Evolutionary conservation across 768 basidiomycete species (phyloP), one percentile per base, ranked within the genome.

Genomic region (Cyclocybe cylindracea): DNA sequence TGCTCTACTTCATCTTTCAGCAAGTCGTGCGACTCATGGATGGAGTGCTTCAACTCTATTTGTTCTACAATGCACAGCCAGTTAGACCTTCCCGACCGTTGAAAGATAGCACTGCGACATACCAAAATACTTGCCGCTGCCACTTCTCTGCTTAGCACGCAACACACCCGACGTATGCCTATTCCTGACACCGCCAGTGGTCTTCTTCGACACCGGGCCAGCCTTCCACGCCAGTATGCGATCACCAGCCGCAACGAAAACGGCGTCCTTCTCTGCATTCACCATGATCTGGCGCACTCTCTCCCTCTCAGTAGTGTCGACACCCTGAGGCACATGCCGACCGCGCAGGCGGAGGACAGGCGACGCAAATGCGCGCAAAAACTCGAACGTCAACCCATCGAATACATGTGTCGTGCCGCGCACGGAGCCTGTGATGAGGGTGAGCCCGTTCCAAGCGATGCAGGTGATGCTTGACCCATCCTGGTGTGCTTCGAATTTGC

Each of bases 181-280:
- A 7, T 64, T 66, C 41, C 67, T 68, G 7, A 75, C 71, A 24
- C 72, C 76, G 16, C 71, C 69, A 24, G 57, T 19, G 10, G 54
- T 61, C 39, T 51, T 56, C 45, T 60, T 66, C 0, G 66, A 60
- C 9, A 75, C 70, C 2, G 70, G 72, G 3, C 82, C 86, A 5
- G 84, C 82, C 57, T 77, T 80, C 87, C 89, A 93, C 1, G 85
- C 77, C 64, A 88, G 70, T 2, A 89, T 80, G 38, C 77, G 70
- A 52, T 79, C 81, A 7, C 84, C 89, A 3, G 86, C 77, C 32
- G 73, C 73, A 9, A 81, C 83, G 40, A 91, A 62, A 18, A 93
- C 51, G 9, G 82, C 66, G 44, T 87, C 78, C 46, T 65, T 70
- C 34, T 80, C 79, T 3, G 75, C 64, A 39, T 76, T 76, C 6